Conservation (phyloP, 169 alveolate species). For the Perkinsus olseni region DNA sequence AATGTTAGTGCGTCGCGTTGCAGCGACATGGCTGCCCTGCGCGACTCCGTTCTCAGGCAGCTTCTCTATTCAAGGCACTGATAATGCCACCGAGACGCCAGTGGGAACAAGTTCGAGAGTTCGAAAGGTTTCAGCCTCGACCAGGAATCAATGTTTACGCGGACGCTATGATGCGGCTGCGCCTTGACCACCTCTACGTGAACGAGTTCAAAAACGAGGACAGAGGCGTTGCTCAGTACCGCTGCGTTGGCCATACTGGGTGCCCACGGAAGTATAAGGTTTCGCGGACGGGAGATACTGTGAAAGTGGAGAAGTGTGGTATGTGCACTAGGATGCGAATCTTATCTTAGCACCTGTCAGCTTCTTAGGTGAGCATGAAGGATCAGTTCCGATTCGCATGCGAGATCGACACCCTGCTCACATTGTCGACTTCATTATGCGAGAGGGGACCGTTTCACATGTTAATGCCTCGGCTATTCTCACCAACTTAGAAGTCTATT, state of each 20-base stretch:
- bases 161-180: background rate
- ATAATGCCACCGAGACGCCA: background rate
- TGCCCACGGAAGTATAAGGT: background rate
- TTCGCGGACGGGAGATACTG: background rate
- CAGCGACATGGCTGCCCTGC: too few relatives aligned
- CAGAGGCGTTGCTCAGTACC: background rate
- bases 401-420: background rate
- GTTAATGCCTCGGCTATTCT: background rate
- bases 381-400: background rate
- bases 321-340: background rate
- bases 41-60: too few relatives aligned
- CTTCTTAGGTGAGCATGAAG: background rate
- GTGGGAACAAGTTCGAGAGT: background rate
- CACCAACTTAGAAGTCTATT: background rate
- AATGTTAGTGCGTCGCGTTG: too few relatives aligned
- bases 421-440: background rate
- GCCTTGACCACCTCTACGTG: background rate
- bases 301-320: background rate
- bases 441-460: background rate
- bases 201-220: background rate
- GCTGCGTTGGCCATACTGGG: background rate
- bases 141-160: background rate
- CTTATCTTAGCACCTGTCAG: background rate
- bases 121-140: background rate
- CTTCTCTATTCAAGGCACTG: too few relatives aligned